phyloP scores from a whole-genome alignment of 176 grass and related monocot species.

The Ensete glaucum region DNA sequence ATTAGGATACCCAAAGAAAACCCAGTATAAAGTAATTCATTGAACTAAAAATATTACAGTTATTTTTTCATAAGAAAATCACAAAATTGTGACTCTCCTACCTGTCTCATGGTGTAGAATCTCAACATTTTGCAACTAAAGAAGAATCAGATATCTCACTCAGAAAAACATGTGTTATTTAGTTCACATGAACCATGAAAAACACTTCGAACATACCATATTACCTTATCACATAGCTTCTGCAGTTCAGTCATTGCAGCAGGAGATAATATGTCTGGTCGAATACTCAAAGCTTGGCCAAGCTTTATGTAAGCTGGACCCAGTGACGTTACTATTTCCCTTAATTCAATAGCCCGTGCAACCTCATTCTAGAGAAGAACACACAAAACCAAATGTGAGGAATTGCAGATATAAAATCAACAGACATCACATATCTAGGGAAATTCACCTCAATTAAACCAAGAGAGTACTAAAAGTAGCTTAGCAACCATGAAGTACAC shows the following conservation, averaged over 20 bases:
- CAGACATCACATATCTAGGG: not conserved
- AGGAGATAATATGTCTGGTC: slow-evolving; percentile 89
- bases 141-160: not conserved
- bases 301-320: slow-evolving; percentile 97
- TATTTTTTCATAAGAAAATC: not conserved
- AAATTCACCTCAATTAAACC: not conserved
- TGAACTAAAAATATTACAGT: not conserved
- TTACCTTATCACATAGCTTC: slow-evolving; percentile 91
- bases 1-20: not conserved
- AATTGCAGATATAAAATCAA: slow-evolving; percentile 4
- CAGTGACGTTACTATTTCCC: slow-evolving; percentile 88
- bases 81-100: not conserved
- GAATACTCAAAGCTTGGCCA: slow-evolving; percentile 86
- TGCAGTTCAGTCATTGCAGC: slow-evolving; percentile 89
- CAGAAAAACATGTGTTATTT: not conserved
- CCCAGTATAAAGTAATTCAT: too few relatives aligned
- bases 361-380: slow-evolving; percentile 57
- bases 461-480: too few relatives aligned
- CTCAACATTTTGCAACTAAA: not conserved
- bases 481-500: too few relatives aligned
- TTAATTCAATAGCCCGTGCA: slow-evolving; percentile 73
- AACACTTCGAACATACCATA: too few relatives aligned
- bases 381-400: not conserved
- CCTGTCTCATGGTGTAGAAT: not conserved
- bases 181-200: not conserved